A percentile compares a stretch with the other conserved stretches of the same genome.
Evolutionary conservation across 2,329 filamentous ascomycete species (phyloP).

Genomic region (Rutstroemia sydowiana): DNA sequence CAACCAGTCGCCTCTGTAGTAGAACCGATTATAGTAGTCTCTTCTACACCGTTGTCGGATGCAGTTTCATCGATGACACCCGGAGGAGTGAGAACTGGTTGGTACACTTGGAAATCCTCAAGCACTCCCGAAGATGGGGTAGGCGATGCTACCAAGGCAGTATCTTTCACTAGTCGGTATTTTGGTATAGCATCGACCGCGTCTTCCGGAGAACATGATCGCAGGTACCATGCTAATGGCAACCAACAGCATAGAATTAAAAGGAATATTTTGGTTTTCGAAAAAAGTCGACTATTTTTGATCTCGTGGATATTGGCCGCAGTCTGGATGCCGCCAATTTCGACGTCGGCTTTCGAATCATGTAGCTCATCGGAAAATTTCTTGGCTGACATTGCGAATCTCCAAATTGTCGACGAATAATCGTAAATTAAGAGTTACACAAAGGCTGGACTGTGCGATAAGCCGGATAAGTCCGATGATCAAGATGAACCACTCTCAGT

Average conservation of each 20-base stretch:
- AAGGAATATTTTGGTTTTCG: neutral
- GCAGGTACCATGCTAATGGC: conserved; percentile 9
- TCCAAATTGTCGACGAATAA: neutral
- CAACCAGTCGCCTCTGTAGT: conserved; percentile 33
- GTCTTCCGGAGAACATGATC: neutral
- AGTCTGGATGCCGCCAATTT: neutral
- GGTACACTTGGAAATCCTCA: conserved; percentile 62
- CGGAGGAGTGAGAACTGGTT: conserved; percentile 51
- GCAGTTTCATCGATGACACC: conserved; percentile 34
- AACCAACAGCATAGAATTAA: conserved; percentile 1
- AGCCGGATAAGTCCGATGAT: neutral
- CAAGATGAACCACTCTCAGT: conserved; percentile 1
- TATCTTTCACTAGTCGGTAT: conserved; percentile 20
- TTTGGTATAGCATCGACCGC: neutral
- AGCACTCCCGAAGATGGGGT: conserved; percentile 32
- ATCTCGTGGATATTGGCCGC: neutral
- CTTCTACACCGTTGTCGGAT: conserved; percentile 22
- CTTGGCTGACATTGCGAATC: neutral
- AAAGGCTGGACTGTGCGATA: neutral
- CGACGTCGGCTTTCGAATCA: neutral
- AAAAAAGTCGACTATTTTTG: neutral
- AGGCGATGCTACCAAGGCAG: conserved; percentile 17
- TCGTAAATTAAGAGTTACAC: neutral
- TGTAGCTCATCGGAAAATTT: neutral
- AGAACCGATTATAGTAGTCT: conserved; percentile 19